These are phyloP conservation scores for Acmispon strigosus DNA, from an alignment of 306 rosid genomes.

Conservation along the genomic window DNA sequence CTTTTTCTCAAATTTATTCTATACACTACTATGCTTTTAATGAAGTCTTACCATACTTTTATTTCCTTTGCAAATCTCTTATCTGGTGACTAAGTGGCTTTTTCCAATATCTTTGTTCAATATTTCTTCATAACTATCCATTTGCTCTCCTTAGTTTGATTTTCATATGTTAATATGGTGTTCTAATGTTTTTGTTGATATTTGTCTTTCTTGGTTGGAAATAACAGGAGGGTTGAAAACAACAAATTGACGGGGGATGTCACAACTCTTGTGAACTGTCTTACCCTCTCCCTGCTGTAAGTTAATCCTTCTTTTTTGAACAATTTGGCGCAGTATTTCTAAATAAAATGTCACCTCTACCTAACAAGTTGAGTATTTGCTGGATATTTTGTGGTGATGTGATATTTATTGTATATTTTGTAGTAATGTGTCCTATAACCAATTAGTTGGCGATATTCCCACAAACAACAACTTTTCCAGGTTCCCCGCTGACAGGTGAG, in stretches of 20 bases:
- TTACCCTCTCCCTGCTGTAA: constrained; percentile 73
- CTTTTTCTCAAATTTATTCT: neutral
- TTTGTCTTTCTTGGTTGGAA: neutral
- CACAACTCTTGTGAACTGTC: constrained; percentile 57
- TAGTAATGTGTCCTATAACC: constrained; percentile 89
- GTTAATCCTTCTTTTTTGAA: constrained; percentile 12
- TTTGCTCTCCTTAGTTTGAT: neutral
- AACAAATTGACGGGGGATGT: constrained; percentile 82
- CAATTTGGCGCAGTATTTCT: neutral
- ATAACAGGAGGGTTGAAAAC: constrained; percentile 74
- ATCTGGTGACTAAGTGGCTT: neutral
- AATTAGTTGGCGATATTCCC: constrained; percentile 79
- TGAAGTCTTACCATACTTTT: neutral
- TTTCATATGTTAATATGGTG: neutral
- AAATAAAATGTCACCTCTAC: neutral
- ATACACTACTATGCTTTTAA: neutral
- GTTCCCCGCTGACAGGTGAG: constrained; percentile 80
- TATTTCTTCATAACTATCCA: neutral
- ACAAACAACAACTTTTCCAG: constrained; percentile 81
- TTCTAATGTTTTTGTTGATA: neutral
- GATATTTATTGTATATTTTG: constrained; percentile 12
- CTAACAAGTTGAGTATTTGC: neutral
- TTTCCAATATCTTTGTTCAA: no score
- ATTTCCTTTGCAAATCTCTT: neutral
- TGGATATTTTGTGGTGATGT: constrained; percentile 54